Evolutionary conservation across 768 basidiomycete species (phyloP).

Genomic region (Calocera viscosa): DNA sequence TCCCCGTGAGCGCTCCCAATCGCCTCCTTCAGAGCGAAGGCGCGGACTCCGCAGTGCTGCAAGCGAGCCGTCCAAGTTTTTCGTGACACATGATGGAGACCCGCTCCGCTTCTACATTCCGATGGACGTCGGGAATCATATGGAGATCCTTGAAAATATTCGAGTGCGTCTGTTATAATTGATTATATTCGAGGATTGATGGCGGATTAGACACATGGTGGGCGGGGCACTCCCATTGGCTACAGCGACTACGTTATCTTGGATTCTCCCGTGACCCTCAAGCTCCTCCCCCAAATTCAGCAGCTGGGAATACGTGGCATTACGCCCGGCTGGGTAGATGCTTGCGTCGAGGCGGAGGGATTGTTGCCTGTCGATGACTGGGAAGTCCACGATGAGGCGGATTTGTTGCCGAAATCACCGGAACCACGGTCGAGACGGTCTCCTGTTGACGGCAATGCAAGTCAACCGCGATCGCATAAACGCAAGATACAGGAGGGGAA

Average conservation of each 20-base stretch:
- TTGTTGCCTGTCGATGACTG: background rate
- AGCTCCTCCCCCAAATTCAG: background rate
- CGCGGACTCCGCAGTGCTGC: background rate
- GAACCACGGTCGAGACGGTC: background rate
- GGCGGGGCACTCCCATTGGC: background rate
- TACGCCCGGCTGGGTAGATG: background rate
- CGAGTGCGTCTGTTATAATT: background rate
- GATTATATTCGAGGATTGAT: background rate
- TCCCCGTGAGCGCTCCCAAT: background rate
- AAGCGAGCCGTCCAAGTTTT: background rate
- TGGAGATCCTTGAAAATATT: conserved; percentile 1
- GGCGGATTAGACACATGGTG: background rate
- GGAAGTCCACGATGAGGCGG: background rate
- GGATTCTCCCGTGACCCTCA: background rate
- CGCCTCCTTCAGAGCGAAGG: background rate
- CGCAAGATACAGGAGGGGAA: background rate
- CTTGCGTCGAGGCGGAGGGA: background rate
- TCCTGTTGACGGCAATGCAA: background rate
- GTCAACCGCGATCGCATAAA: background rate
- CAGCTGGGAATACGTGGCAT: background rate
- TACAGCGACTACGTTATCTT: conserved; percentile 2
- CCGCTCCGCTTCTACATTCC: background rate
- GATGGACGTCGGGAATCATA: background rate
- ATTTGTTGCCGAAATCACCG: background rate
- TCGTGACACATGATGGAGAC: background rate